Evolutionary conservation across 106 monocot species (phyloP), one percentile per base, ranked within the genome.

Genomic region (Phalaenopsis equestris): DNA sequence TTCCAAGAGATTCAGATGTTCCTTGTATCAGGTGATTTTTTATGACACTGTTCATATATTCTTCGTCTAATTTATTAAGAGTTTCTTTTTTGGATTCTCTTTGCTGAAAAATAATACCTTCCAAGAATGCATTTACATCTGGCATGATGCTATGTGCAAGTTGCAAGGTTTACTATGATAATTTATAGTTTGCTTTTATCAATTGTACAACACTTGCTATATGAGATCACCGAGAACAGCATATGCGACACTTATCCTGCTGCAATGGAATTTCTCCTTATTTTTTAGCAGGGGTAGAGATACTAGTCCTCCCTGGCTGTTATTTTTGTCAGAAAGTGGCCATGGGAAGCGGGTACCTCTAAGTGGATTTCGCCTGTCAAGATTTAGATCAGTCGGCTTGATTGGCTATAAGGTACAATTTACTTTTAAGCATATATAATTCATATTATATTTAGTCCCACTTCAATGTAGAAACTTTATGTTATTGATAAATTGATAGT

Each of bases 321-420:
- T 99, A 15, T 93, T 99, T 87, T 80, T 95, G 49, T 90, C 99
- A 76, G 99, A 99, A 82, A 88, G 84, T 84, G 99, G 99, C 79
- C 80, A 79, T 75, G 99, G 99, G 14, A 99, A 99, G 84, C 92
- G 99, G 70, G 95, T 99, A 5, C 83, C 99, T 67, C 23, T 99
- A 45, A 91, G 86, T 87, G 78, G 75, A 72, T 95, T 99, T 65
- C 88, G 90, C 14, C 79, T 87, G 67, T 91, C 93, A 87, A 84
- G 77, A 19, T 95, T 99, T 78, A 95, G 87, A 17, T 83, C 89
- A 87, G 84, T 90, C n/a, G 99, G 99, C 8, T 87, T 89, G 73
- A 87, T 56, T 75, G 99, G 93, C 41, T 95, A 93, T 86, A 98
- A 98, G 98, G 98, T 98, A 79, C 75, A 23, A 42, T 48, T 81